Evolutionary conservation across 1,284 basidiomycete genomes (phyloP).

Genomic region (Ceratobasidium sp.): DNA sequence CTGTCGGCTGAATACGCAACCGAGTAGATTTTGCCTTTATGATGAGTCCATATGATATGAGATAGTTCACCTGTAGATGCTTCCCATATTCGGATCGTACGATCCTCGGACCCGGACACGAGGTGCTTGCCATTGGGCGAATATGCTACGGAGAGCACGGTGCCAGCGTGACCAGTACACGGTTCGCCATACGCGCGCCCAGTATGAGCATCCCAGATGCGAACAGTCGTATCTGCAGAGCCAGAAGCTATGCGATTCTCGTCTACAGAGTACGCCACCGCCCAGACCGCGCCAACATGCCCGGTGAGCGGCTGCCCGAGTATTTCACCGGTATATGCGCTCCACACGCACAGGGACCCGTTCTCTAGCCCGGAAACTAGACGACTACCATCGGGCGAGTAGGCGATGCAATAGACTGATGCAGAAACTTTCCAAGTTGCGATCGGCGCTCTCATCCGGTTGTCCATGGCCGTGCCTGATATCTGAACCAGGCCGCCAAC

Average conservation of each 20-base stretch:
- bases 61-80: neutral
- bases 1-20: no score
- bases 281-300: neutral
- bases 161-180: neutral
- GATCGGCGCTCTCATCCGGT: neutral
- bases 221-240: neutral
- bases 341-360: no score
- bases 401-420: no score
- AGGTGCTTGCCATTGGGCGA: neutral
- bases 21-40: no score
- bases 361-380: no score
- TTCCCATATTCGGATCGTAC: conserved; percentile 19
- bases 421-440: no score
- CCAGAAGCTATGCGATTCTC: neutral
- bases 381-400: no score
- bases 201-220: neutral
- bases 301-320: no score
- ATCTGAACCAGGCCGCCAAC: neutral
- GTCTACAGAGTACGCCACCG: neutral
- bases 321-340: no score
- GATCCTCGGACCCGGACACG: conserved; percentile 15
- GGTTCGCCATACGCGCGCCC: neutral
- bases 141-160: neutral
- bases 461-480: neutral
- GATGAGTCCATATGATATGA: no score